Evolutionary conservation across 2,329 filamentous ascomycete species (phyloP).

Genomic region (Rhynchosporium secalis): DNA sequence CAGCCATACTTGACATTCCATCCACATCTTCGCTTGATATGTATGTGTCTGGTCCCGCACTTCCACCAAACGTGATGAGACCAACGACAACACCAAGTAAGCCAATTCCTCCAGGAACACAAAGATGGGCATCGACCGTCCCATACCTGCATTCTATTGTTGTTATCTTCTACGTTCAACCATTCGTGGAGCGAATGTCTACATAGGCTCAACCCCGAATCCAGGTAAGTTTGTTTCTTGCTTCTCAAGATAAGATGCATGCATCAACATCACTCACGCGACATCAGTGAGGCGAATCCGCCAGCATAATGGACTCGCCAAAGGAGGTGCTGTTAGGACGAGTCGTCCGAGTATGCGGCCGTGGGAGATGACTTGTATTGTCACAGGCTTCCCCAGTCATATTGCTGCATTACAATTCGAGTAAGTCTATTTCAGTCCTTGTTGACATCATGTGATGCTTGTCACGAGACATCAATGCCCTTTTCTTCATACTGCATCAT

Average conservation of each 20-base stretch:
- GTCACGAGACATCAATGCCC: constrained; percentile 16
- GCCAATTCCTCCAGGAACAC: background rate
- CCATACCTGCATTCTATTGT: constrained; percentile 85
- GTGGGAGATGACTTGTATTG: constrained; percentile 87
- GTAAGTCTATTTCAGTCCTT: constrained; percentile 47
- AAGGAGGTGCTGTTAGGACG: constrained; percentile 80
- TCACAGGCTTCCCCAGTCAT: constrained; percentile 85
- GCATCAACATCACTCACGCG: constrained; percentile 21
- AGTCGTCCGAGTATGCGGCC: constrained; percentile 67
- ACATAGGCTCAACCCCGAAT: constrained; percentile 90
- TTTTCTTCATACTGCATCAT: too few relatives aligned
- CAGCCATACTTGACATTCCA: too few relatives aligned
- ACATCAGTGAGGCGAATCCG: constrained; percentile 66
- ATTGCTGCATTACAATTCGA: constrained; percentile 92
- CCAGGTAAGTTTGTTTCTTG: constrained; percentile 48
- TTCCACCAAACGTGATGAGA: background rate
- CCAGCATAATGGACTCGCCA: constrained; percentile 85
- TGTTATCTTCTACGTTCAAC: constrained; percentile 91
- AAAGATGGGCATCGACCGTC: constrained; percentile 42
- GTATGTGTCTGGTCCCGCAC: too few relatives aligned
- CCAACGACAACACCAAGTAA: background rate
- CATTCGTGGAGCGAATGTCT: constrained; percentile 66
- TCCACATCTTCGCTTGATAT: too few relatives aligned
- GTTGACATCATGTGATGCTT: constrained; percentile 35
- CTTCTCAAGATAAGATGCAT: background rate